Evolutionary conservation across 768 basidiomycete species (phyloP).

Genomic region (Lactarius psammicola): DNA sequence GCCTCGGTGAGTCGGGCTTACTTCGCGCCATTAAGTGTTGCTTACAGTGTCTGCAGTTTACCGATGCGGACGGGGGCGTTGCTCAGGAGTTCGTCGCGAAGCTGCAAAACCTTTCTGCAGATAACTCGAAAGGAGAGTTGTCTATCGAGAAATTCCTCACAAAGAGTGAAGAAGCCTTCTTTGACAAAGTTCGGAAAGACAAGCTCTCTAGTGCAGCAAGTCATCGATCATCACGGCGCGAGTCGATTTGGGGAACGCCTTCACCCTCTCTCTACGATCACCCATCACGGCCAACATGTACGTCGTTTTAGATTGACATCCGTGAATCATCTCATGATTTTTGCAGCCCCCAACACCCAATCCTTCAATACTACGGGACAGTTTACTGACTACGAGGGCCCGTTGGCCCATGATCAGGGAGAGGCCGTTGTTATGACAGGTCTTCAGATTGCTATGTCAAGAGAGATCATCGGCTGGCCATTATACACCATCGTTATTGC

Average conservation of each 20-base stretch:
- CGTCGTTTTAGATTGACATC: slow-evolving; percentile 35
- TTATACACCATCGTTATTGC: slow-evolving; percentile 89
- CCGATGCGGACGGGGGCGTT: slow-evolving; percentile 90
- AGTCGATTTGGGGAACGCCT: slow-evolving; percentile 78
- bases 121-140: slow-evolving; percentile 87
- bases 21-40: slow-evolving; percentile 12
- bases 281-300: slow-evolving; percentile 70
- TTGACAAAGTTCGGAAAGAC: slow-evolving; percentile 84
- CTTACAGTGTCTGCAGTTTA: slow-evolving; percentile 56
- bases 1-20: slow-evolving; percentile 57
- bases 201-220: slow-evolving; percentile 83
- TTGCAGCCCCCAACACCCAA: slow-evolving; percentile 45
- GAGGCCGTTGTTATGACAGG: slow-evolving; percentile 77
- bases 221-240: slow-evolving; percentile 71
- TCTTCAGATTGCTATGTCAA: slow-evolving; percentile 78
- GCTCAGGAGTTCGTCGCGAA: slow-evolving; percentile 87
- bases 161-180: slow-evolving; percentile 93
- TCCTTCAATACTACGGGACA: slow-evolving; percentile 45
- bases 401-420: slow-evolving; percentile 40
- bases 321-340: slow-evolving; percentile 30
- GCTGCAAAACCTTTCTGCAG: slow-evolving; percentile 70
- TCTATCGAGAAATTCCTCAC: slow-evolving; percentile 89
- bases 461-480: slow-evolving; percentile 84
- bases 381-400: slow-evolving; percentile 47
- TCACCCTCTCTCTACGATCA: slow-evolving; percentile 54